Percentiles rank a stretch among this genome's conserved stretches.
Evolutionary conservation across 1,139 yeast species (phyloP).

Genomic region (Nakaseomyces delphensis): DNA sequence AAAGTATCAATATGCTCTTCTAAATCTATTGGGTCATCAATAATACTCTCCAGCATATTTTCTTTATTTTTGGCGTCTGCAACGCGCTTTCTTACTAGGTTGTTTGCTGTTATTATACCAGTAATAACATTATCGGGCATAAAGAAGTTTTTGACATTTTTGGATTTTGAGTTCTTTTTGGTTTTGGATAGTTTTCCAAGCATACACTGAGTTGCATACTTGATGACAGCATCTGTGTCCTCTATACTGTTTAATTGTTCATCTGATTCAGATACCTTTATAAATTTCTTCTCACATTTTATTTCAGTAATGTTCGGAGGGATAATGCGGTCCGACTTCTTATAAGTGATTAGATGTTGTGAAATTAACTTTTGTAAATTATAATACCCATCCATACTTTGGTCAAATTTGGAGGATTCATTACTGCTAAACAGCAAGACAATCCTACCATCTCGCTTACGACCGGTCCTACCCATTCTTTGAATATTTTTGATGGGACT

Average conservation of each 20-base stretch:
- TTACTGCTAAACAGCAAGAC: slow-evolving; percentile 68
- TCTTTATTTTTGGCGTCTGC: slow-evolving; percentile 9
- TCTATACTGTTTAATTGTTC: slow-evolving; percentile 44
- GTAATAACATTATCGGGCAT: slow-evolving; percentile 75
- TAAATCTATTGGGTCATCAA: slow-evolving; percentile 1
- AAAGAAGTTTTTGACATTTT: slow-evolving; percentile 42
- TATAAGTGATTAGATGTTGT: slow-evolving; percentile 36
- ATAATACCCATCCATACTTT: slow-evolving; percentile 78
- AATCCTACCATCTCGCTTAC: slow-evolving; percentile 83
- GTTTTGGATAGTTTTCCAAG: slow-evolving; percentile 27
- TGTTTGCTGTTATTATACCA: slow-evolving; percentile 56
- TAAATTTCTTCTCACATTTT: slow-evolving; percentile 43
- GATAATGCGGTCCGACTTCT: slow-evolving; percentile 52
- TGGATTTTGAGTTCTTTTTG: slow-evolving; percentile 16
- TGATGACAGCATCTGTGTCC: slow-evolving; percentile 64
- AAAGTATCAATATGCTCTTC: slow-evolving; percentile 1
- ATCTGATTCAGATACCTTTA: slow-evolving; percentile 67
- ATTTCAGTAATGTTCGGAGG: slow-evolving; percentile 49
- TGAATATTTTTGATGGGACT: slow-evolving; percentile 92
- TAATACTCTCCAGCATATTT: slow-evolving; percentile 4
- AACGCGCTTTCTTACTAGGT: slow-evolving; percentile 36
- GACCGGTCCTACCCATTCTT: slow-evolving; percentile 97
- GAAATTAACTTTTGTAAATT: slow-evolving; percentile 55
- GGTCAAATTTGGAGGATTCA: slow-evolving; percentile 71
- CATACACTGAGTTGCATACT: slow-evolving; percentile 45